Percentiles rank a stretch among this genome's conserved stretches.
phyloP scores from a whole-genome alignment of 1,284 basidiomycete genomes.

The Ustilago esculenta region DNA sequence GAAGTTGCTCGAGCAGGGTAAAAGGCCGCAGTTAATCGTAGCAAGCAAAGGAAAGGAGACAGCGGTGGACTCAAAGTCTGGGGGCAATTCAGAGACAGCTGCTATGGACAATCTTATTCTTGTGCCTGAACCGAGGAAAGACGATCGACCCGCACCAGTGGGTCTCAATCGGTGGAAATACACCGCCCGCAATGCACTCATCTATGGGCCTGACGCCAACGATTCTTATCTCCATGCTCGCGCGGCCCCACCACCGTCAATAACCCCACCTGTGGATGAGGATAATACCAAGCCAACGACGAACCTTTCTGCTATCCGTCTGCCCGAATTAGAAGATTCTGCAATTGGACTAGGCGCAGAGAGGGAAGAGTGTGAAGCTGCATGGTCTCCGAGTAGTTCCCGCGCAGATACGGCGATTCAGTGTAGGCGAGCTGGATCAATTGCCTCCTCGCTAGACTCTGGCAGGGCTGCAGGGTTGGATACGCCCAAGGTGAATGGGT shows the following conservation, averaged over 20 bases:
- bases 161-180: conserved; percentile 36
- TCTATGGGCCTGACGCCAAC: conserved; percentile 55
- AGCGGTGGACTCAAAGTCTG: no score
- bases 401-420: conserved; percentile 57
- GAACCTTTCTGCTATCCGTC: conserved; percentile 15
- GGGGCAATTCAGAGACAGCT: no score
- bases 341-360: conserved; percentile 1
- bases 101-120: conserved; percentile 28
- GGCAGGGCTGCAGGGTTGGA: no score
- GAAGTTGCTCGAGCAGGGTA: conserved; percentile 2
- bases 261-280: background rate
- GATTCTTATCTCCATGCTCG: conserved; percentile 12
- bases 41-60: background rate
- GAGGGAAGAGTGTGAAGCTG: conserved; percentile 15
- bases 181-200: conserved; percentile 54
- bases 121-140: conserved; percentile 20
- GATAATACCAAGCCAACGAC: conserved; percentile 2
- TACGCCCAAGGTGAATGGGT: conserved; percentile 52
- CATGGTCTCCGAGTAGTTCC: conserved; percentile 51
- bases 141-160: conserved; percentile 14
- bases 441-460: background rate
- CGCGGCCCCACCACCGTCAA: no score
- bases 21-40: conserved; percentile 1
- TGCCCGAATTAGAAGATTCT: no score
- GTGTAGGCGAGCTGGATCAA: conserved; percentile 17